Evolutionary conservation across 805 yeast species (phyloP).

Genomic region (Candida orba): DNA sequence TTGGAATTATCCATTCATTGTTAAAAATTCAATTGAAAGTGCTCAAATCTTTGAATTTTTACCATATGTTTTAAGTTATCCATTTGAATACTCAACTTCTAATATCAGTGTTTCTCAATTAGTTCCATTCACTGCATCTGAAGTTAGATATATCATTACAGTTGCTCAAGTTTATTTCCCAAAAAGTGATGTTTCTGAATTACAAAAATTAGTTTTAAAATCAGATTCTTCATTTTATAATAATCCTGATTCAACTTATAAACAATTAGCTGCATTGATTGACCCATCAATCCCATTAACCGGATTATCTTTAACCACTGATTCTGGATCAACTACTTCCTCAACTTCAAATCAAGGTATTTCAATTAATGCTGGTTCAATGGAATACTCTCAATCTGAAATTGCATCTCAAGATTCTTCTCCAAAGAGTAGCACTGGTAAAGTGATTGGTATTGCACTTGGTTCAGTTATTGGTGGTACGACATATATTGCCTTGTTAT

Average conservation of each 20-base stretch:
- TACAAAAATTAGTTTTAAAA: slow-evolving; percentile 45
- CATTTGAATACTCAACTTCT: slow-evolving; percentile 40
- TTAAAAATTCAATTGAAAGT: slow-evolving; percentile 60
- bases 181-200: slow-evolving; percentile 34
- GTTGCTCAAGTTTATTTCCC: slow-evolving; percentile 89
- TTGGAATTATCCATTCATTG: slow-evolving; percentile 81
- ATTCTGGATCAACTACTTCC: slow-evolving; percentile 12
- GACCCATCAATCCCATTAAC: slow-evolving; percentile 62
- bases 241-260: slow-evolving; percentile 48
- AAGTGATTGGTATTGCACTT: slow-evolving; percentile 69
- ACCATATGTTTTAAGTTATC: slow-evolving; percentile 63
- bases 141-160: slow-evolving; percentile 63
- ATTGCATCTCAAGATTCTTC: slow-evolving; percentile 8
- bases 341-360: slow-evolving; percentile 9
- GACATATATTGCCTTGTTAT: slow-evolving; percentile 54
- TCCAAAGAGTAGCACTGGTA: slow-evolving; percentile 23
- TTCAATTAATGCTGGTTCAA: slow-evolving; percentile 20
- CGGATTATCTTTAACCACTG: slow-evolving; percentile 27
- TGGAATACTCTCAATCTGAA: slow-evolving; percentile 24
- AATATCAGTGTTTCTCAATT: slow-evolving; percentile 57
- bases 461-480: slow-evolving; percentile 79
- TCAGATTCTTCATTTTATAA: slow-evolving; percentile 52
- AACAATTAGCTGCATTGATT: slow-evolving; percentile 57
- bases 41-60: slow-evolving; percentile 82
- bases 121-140: slow-evolving; percentile 62